Evolutionary conservation across 352 stramenopile genomes (phyloP).

Genomic region (Blastocystis sp.): DNA sequence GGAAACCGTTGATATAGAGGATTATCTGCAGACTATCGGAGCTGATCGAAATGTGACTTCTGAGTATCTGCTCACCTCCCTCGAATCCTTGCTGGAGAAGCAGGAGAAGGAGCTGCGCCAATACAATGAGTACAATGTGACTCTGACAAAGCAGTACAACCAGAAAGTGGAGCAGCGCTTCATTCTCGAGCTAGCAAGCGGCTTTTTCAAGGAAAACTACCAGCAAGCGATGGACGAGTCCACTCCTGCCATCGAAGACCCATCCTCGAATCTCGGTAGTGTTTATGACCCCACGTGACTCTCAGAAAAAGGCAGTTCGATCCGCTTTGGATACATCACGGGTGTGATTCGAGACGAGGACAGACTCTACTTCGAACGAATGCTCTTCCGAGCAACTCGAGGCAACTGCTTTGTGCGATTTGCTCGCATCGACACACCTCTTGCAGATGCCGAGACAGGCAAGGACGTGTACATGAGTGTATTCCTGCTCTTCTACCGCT

Average conservation of each 20-base stretch:
- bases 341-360: slow-evolving; percentile 86
- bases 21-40: slow-evolving; percentile 32
- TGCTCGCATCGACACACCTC: slow-evolving; percentile 83
- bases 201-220: slow-evolving; percentile 63
- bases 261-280: background rate
- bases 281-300: background rate
- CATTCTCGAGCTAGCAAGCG: slow-evolving; percentile 66
- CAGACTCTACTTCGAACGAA: slow-evolving; percentile 88
- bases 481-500: slow-evolving; percentile 81
- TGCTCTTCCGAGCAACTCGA: slow-evolving; percentile 95
- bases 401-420: slow-evolving; percentile 96
- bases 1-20: slow-evolving; percentile 25
- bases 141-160: slow-evolving; percentile 94
- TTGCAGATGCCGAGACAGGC: slow-evolving; percentile 80
- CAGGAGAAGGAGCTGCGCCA: slow-evolving; percentile 90
- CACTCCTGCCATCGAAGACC: background rate
- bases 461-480: slow-evolving; percentile 77
- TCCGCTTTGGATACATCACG: slow-evolving; percentile 63
- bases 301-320: background rate
- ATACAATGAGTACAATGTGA: slow-evolving; percentile 93
- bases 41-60: slow-evolving; percentile 1
- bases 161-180: slow-evolving; percentile 75
- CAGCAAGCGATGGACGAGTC: background rate
- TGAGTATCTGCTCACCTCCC: slow-evolving; percentile 78
- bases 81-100: slow-evolving; percentile 89